A percentile compares a stretch with the other conserved stretches of the same genome.
Conservation (phyloP, 176 grass and related monocot genomes). For the Bromus sterilis region DNA sequence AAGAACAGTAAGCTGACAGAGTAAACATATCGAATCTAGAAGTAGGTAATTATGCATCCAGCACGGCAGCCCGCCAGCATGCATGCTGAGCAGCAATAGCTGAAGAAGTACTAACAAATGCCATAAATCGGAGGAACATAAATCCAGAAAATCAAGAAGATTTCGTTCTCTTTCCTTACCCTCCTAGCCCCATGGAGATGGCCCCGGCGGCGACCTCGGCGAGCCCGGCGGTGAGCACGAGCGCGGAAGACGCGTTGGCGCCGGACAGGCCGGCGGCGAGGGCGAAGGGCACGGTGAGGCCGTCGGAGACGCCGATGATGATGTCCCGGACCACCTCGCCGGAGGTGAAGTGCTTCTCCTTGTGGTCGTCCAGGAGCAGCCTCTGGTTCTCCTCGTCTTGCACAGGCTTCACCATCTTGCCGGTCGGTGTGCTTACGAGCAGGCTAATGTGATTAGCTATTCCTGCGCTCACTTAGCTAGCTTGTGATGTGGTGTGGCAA, state of each 20-base stretch:
- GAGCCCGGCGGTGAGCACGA: constrained; percentile 84
- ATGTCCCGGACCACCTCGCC: constrained; percentile 83
- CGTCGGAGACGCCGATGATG: constrained; percentile 94
- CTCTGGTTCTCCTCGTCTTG: constrained; percentile 48
- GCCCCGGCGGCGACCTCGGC: constrained; percentile 91
- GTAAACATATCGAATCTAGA: not conserved
- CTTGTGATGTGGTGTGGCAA: not conserved
- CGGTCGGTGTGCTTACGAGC: not conserved
- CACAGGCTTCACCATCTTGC: constrained; percentile 31
- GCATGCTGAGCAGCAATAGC: not conserved
- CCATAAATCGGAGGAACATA: not conserved
- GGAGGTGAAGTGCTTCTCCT: constrained; percentile 89
- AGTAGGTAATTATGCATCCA: not conserved
- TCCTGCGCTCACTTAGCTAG: not conserved
- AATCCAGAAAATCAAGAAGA: not conserved
- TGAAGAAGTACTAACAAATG: not conserved
- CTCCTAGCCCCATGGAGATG: constrained; percentile 99
- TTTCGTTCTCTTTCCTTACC: constrained; percentile 26
- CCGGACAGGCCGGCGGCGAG: constrained; percentile 87
- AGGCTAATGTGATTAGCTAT: not conserved
- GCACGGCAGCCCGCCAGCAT: not conserved
- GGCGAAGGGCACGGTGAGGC: constrained; percentile 95
- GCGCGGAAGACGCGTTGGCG: constrained; percentile 61
- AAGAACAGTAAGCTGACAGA: not conserved
- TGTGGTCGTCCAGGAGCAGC: constrained; percentile 59